phyloP scores from a whole-genome alignment of 208 protist genomes.

The Wallacemonas sp. region DNA sequence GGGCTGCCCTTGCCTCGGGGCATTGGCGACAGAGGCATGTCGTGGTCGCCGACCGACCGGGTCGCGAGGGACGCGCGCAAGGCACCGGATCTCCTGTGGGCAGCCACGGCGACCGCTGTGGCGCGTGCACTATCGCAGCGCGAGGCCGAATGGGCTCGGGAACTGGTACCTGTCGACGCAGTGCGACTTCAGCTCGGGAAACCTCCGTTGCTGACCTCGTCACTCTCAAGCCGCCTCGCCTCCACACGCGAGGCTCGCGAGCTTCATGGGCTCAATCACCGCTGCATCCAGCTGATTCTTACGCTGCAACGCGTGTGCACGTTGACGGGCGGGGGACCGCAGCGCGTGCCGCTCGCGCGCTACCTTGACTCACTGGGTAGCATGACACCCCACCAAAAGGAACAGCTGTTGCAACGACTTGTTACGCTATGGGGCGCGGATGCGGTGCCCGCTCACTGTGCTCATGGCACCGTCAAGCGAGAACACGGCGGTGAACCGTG shows the following conservation, averaged over 20 bases:
- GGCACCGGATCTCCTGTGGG: neutral
- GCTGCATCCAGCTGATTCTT: neutral
- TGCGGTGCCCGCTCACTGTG: neutral
- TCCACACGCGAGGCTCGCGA: neutral
- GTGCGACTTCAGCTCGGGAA: neutral
- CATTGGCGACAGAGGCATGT: too few species aligned
- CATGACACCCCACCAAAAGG: neutral
- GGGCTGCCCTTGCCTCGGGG: neutral
- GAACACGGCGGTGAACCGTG: too few species aligned
- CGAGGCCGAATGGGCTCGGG: too few species aligned
- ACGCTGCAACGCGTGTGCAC: neutral
- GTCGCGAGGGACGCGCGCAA: neutral
- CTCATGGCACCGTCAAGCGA: too few species aligned
- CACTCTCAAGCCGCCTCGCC: neutral
- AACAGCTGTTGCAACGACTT: constrained; percentile 5
- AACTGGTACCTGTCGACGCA: too few species aligned
- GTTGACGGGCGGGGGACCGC: neutral
- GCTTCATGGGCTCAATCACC: neutral
- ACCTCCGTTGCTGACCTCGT: neutral
- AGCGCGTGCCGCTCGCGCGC: neutral
- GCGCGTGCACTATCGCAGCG: neutral
- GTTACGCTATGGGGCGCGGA: constrained; percentile 8
- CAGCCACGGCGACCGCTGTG: neutral
- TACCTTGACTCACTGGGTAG: neutral
- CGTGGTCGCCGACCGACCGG: neutral